These are phyloP conservation scores for Cystofilobasidium bisporidii DNA, from an alignment of 768 basidiomycete genomes.

Conservation along the genomic window DNA sequence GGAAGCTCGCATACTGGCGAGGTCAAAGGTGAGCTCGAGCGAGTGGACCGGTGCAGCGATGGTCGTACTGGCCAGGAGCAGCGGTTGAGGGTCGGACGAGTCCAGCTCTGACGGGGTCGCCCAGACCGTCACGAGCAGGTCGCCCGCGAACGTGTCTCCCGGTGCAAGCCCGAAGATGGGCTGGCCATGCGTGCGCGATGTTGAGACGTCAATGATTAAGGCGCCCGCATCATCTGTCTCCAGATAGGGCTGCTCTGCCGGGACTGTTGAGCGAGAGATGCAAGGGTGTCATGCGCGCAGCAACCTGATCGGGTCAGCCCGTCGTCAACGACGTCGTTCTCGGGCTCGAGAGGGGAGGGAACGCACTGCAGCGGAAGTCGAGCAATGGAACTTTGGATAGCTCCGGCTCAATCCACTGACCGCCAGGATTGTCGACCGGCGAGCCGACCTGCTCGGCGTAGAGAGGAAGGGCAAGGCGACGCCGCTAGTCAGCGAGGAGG, in stretches of 20 bases:
- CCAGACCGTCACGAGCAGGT: neutral
- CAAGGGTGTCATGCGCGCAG: neutral
- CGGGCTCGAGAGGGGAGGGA: neutral
- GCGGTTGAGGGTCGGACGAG: neutral
- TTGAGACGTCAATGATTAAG: neutral
- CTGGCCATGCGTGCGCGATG: neutral
- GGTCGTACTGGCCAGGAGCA: neutral
- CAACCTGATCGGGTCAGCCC: neutral
- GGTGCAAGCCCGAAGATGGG: neutral
- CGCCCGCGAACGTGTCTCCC: neutral
- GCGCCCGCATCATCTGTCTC: neutral
- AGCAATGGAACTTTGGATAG: conserved; percentile 4
- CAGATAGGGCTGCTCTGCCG: conserved; percentile 2
- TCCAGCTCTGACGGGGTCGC: too few species aligned
- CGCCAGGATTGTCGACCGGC: conserved; percentile 8
- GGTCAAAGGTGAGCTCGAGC: neutral
- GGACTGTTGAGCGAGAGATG: neutral
- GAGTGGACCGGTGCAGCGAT: neutral
- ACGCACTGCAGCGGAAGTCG: conserved; percentile 20
- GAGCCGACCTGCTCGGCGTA: conserved; percentile 21
- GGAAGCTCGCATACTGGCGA: conserved; percentile 8
- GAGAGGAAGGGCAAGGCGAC: too few species aligned
- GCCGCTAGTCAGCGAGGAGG: too few species aligned
- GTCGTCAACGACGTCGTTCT: too few species aligned
- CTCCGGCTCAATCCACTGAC: neutral